Conservation (phyloP, 768 basidiomycete genomes). For the Kwoniella europaea region DNA sequence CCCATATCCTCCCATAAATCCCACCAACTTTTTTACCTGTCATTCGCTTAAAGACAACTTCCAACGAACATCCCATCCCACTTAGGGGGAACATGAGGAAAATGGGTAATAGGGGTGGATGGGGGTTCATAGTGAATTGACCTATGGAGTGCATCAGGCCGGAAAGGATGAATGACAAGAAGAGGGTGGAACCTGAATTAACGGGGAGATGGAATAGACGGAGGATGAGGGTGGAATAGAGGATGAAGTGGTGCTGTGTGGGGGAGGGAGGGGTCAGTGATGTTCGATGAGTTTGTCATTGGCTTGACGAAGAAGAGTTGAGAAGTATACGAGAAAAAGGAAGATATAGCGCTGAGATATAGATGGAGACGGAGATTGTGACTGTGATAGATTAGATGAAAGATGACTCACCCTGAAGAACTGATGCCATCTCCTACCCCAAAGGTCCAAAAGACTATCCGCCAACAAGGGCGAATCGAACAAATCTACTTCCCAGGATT, state of each 20-base stretch:
- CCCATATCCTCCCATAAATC: slow-evolving; percentile 46
- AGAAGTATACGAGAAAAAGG: background rate
- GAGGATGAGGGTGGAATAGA: slow-evolving; percentile 43
- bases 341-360: background rate
- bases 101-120: slow-evolving; percentile 37
- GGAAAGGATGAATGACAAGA: slow-evolving; percentile 47
- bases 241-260: slow-evolving; percentile 45
- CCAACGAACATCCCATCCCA: slow-evolving; percentile 42
- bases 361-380: background rate
- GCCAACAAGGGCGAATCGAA: slow-evolving; percentile 44
- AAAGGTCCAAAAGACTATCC: slow-evolving; percentile 54
- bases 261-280: background rate
- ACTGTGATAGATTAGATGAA: background rate
- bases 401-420: slow-evolving; percentile 31
- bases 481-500: slow-evolving; percentile 49
- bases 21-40: slow-evolving; percentile 51
- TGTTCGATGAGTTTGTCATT: background rate
- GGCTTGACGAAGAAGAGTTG: background rate
- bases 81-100: slow-evolving; percentile 46
- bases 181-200: slow-evolving; percentile 26
- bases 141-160: slow-evolving; percentile 51
- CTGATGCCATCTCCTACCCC: slow-evolving; percentile 58
- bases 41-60: slow-evolving; percentile 44
- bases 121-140: slow-evolving; percentile 44
- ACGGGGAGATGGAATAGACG: slow-evolving; percentile 30